These are phyloP conservation scores for Perkinsus marinus DNA, from an alignment of 169 alveolate genomes.

Conservation along the genomic window DNA sequence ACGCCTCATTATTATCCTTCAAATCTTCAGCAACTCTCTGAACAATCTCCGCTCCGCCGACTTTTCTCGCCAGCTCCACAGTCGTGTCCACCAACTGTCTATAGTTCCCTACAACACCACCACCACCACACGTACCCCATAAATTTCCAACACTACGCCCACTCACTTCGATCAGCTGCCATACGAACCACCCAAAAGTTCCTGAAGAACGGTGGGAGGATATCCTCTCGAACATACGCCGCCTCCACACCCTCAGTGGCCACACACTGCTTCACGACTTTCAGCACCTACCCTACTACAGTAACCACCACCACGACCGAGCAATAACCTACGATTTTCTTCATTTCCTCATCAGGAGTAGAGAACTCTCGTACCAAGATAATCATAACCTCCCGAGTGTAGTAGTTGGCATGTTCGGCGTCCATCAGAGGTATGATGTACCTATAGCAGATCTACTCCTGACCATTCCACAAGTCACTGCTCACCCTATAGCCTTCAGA, in stretches of 20 bases:
- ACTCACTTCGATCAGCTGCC: not conserved
- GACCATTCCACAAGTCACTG: too few species aligned
- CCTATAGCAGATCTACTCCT: conserved; percentile 4
- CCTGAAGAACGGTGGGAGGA: conserved; percentile 86
- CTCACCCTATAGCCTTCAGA: conserved; percentile 88
- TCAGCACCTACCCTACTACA: not conserved
- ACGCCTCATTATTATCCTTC: conserved; percentile 79
- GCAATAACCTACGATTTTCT: conserved; percentile 76
- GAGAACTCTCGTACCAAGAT: conserved; percentile 89
- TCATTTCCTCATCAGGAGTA: conserved; percentile 97
- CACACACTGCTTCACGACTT: conserved; percentile 92
- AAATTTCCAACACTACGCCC: not conserved
- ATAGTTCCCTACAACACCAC: conserved; percentile 76
- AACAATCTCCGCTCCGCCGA: conserved; percentile 83
- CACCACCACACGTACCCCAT: conserved; percentile 20
- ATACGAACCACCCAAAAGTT: conserved; percentile 76
- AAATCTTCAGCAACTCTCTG: conserved; percentile 68
- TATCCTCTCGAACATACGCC: conserved; percentile 83
- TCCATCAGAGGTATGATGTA: conserved; percentile 96
- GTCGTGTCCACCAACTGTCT: conserved; percentile 92
- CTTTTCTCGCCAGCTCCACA: conserved; percentile 91
- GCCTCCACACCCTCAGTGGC: conserved; percentile 93
- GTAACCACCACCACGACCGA: not conserved
- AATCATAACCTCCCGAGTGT: conserved; percentile 89
- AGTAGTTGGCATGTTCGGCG: conserved; percentile 91